Evolutionary conservation across 2,329 filamentous ascomycete genomes (phyloP).

Genomic region (Penicillium sp.): DNA sequence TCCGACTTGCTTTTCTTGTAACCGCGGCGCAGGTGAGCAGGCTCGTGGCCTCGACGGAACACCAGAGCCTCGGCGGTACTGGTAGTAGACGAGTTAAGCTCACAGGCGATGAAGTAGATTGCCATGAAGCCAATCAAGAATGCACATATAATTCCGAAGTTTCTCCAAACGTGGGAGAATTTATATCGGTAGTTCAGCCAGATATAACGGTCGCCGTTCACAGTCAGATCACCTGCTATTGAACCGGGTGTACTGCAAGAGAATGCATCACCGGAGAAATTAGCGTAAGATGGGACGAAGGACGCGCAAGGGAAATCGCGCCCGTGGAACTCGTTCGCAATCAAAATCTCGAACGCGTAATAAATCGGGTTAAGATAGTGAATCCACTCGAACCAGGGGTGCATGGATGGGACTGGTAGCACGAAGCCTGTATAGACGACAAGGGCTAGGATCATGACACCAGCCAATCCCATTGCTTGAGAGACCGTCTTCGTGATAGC

Average conservation of each 20-base stretch:
- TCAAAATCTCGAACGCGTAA: conserved; percentile 32
- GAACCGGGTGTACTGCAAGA: conserved; percentile 45
- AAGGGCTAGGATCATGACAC: conserved; percentile 31
- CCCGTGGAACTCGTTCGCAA: conserved; percentile 35
- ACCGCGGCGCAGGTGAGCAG: conserved; percentile 15
- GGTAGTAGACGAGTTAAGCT: conserved; percentile 50
- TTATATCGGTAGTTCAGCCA: conserved; percentile 56
- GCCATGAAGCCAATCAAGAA: conserved; percentile 45
- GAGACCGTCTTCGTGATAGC: conserved; percentile 42
- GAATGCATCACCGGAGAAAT: conserved; percentile 9
- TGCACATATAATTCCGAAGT: conserved; percentile 66
- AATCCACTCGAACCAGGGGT: conserved; percentile 51
- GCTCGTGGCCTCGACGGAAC: conserved; percentile 59
- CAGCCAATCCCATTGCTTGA: conserved; percentile 53
- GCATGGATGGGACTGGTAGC: conserved; percentile 45
- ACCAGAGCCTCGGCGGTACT: conserved; percentile 71
- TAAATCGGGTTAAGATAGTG: conserved; percentile 34
- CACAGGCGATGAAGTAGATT: conserved; percentile 55
- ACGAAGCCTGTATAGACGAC: conserved; percentile 40
- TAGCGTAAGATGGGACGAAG: conserved; percentile 21
- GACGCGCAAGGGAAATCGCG: conserved; percentile 21
- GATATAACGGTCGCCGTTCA: conserved; percentile 62
- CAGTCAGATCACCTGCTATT: conserved; percentile 50
- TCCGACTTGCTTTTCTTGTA: conserved; percentile 3
- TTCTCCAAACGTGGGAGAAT: conserved; percentile 61